Conservation (phyloP, 2,329 filamentous ascomycete species). For the Talaromyces sp. region DNA sequence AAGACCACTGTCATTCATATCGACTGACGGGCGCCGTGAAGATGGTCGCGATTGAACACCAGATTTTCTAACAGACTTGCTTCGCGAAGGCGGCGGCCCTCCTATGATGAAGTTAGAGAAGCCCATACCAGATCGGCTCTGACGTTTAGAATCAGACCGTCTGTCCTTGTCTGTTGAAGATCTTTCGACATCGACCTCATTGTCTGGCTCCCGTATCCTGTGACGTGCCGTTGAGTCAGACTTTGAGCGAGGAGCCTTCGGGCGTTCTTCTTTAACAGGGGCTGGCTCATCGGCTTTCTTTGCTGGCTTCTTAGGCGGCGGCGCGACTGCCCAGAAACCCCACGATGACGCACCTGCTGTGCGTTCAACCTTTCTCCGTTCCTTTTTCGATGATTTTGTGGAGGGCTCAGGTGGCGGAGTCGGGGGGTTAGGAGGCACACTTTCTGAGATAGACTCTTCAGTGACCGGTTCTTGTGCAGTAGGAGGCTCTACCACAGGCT, state of each 20-base stretch:
- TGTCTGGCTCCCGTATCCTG: constrained; percentile 56
- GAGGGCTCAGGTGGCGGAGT: constrained; percentile 52
- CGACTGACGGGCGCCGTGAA: constrained; percentile 65
- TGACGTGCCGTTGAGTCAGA: constrained; percentile 53
- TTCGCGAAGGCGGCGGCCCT: constrained; percentile 54
- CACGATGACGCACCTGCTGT: constrained; percentile 63
- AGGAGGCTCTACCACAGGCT: constrained; percentile 15
- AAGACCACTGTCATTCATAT: constrained; percentile 58
- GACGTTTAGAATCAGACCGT: constrained; percentile 48
- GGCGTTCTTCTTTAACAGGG: constrained; percentile 36
- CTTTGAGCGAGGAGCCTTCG: constrained; percentile 51
- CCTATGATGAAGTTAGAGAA: constrained; percentile 62
- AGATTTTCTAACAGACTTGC: constrained; percentile 62
- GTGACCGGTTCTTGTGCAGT: constrained; percentile 17
- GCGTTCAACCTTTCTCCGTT: constrained; percentile 70
- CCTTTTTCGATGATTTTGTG: constrained; percentile 61
- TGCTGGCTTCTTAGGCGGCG: constrained; percentile 42
- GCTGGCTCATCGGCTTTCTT: constrained; percentile 42
- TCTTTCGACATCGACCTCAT: constrained; percentile 48
- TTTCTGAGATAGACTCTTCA: constrained; percentile 20
- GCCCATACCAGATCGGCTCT: constrained; percentile 52
- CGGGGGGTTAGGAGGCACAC: constrained; percentile 28
- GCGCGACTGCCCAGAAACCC: constrained; percentile 65
- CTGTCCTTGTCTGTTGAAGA: constrained; percentile 65
- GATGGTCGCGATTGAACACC: constrained; percentile 50